phyloP scores from a whole-genome alignment of 176 grass and related monocot species.

The Eragrostis nindensis region DNA sequence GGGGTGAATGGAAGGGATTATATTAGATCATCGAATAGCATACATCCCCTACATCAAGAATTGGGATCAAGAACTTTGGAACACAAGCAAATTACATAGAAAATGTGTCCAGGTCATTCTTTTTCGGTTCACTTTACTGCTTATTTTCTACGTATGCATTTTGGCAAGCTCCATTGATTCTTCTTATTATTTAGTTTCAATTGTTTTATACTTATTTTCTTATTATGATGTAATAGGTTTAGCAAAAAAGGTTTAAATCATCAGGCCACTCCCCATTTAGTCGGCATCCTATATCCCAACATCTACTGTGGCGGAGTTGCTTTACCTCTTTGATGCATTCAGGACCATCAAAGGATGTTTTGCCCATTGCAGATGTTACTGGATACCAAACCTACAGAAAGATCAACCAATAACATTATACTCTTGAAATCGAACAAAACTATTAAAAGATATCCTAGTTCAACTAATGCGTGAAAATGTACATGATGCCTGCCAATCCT shows the following conservation, averaged over 20 bases:
- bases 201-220: neutral
- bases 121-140: too few species aligned
- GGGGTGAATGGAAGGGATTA: too few species aligned
- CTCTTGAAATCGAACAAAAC: neutral
- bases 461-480: neutral
- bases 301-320: neutral
- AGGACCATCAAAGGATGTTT: conserved; percentile 81
- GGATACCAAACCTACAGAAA: conserved; percentile 74
- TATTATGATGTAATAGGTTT: neutral
- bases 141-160: too few species aligned
- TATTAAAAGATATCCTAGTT: neutral
- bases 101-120: too few species aligned
- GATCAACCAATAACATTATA: conserved; percentile 27
- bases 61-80: too few species aligned
- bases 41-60: too few species aligned
- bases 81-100: too few species aligned
- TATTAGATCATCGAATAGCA: too few species aligned
- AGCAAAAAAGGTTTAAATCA: neutral
- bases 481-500: neutral
- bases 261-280: neutral
- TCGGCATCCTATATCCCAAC: neutral
- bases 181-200: neutral
- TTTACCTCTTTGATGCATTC: conserved; percentile 88
- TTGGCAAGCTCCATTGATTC: neutral
- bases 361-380: conserved; percentile 76